Percentiles rank a stretch among this genome's conserved stretches.
Evolutionary conservation across 495 filamentous ascomycete genomes (phyloP).

Genomic region (Trypethelium eluteriae): DNA sequence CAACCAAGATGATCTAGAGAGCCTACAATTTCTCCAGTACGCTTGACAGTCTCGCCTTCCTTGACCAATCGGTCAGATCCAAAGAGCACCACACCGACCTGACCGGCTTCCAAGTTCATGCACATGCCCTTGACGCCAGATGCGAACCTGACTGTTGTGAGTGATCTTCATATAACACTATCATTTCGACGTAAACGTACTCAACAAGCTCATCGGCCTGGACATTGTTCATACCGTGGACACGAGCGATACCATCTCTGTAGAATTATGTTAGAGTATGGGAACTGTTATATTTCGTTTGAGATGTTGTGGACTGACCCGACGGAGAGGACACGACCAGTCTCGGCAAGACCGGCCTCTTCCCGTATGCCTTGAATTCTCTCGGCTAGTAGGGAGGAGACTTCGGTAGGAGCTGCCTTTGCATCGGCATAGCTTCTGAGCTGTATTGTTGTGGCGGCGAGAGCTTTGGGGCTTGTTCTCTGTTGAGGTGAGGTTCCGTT

Average conservation of each 20-base stretch:
- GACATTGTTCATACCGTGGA: conserved; percentile 99
- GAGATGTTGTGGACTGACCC: conserved; percentile 62
- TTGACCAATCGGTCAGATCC: conserved; percentile 99
- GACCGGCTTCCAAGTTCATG: conserved; percentile 99
- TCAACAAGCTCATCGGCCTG: conserved; percentile 99
- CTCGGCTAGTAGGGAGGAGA: conserved; percentile 98
- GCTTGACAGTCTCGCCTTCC: conserved; percentile 99
- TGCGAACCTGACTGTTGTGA: conserved; percentile 64
- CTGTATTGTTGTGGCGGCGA: conserved; percentile 67
- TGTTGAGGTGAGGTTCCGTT: conserved; percentile 45
- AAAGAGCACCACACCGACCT: conserved; percentile 99
- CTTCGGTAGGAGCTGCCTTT: conserved; percentile 93
- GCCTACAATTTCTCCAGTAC: conserved; percentile 97
- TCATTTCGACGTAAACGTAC: conserved; percentile 54
- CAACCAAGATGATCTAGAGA: neutral
- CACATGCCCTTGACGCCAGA: conserved; percentile 99
- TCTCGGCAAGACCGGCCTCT: conserved; percentile 94
- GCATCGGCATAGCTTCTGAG: conserved; percentile 88
- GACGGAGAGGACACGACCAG: conserved; percentile 95
- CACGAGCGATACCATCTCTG: conserved; percentile 99
- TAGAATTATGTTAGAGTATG: conserved; percentile 37
- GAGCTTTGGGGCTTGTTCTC: conserved; percentile 72
- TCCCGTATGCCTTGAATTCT: conserved; percentile 95
- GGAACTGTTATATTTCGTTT: conserved; percentile 17
- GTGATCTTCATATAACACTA: conserved; percentile 21